These are phyloP conservation scores for Dendrobium officinale DNA, from an alignment of 106 monocot genomes.

Conservation along the genomic window DNA sequence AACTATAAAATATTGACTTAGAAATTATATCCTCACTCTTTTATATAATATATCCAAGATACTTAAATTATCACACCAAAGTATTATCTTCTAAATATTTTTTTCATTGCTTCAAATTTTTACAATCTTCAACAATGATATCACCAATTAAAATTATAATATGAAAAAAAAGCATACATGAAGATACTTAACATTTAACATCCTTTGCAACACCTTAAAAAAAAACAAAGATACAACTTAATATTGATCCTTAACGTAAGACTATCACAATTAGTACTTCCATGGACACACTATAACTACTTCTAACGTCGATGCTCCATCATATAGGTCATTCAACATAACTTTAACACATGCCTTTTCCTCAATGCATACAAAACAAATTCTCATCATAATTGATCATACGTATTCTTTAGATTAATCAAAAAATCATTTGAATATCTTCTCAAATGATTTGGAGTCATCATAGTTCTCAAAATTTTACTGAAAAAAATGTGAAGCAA, in stretches of 20 bases:
- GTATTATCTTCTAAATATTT: not conserved
- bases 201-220: not conserved
- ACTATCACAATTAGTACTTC: not conserved
- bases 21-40: not conserved
- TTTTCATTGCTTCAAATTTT: not conserved
- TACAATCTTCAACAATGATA: not conserved
- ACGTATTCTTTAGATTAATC: no score
- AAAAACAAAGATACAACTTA: not conserved
- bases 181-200: not conserved
- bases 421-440: no score
- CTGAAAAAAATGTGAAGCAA: no score
- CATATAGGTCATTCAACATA: no score
- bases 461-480: no score
- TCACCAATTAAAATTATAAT: not conserved
- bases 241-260: not conserved
- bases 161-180: not conserved
- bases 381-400: no score
- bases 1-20: not conserved
- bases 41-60: not conserved
- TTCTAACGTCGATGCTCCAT: not conserved
- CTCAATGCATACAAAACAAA: no score
- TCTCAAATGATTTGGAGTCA: no score
- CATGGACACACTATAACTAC: not conserved
- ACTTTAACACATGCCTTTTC: no score
- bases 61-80: not conserved